A percentile compares a stretch with the other conserved stretches of the same genome.
Evolutionary conservation across 768 basidiomycete species (phyloP).

Genomic region (Suillus weaverae): DNA sequence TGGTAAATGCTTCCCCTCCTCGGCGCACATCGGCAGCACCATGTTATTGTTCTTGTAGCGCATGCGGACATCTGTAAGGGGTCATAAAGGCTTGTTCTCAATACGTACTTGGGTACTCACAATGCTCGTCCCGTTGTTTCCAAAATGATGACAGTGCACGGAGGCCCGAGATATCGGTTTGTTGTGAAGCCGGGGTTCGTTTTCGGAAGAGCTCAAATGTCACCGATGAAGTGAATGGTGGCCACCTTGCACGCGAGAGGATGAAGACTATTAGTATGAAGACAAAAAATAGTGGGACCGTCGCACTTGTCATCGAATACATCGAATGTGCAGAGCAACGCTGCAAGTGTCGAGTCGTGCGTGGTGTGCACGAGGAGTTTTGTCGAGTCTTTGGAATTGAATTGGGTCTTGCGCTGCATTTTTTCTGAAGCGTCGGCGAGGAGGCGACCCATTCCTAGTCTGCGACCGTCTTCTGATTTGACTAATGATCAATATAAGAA

Average conservation of each 20-base stretch:
- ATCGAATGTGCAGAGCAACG: slow-evolving; percentile 61
- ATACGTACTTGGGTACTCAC: slow-evolving; percentile 30
- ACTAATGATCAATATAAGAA: slow-evolving; percentile 41
- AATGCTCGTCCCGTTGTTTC: slow-evolving; percentile 40
- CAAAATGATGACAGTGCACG: slow-evolving; percentile 42
- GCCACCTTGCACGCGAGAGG: slow-evolving; percentile 50
- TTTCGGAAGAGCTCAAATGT: slow-evolving; percentile 73
- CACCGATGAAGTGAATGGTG: slow-evolving; percentile 70
- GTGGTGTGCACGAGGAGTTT: slow-evolving; percentile 71
- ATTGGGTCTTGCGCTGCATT: slow-evolving; percentile 57
- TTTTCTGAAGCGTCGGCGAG: slow-evolving; percentile 62
- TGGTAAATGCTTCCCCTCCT: slow-evolving; percentile 63
- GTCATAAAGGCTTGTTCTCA: background rate
- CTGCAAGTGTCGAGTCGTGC: slow-evolving; percentile 73
- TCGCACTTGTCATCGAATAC: slow-evolving; percentile 69
- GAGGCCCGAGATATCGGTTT: slow-evolving; percentile 32
- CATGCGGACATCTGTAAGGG: slow-evolving; percentile 60
- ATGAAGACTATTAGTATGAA: background rate
- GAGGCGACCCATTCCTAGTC: slow-evolving; percentile 76
- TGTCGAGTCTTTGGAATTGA: slow-evolving; percentile 46
- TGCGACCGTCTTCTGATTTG: slow-evolving; percentile 70
- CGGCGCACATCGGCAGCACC: slow-evolving; percentile 62
- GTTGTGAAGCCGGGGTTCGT: slow-evolving; percentile 11
- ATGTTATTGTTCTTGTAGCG: slow-evolving; percentile 72
- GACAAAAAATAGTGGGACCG: background rate